Percentiles rank a stretch among this genome's conserved stretches.
These are phyloP conservation scores for Exophiala spinifera DNA, from an alignment of 2,329 filamentous ascomycete species.

Conservation along the genomic window DNA sequence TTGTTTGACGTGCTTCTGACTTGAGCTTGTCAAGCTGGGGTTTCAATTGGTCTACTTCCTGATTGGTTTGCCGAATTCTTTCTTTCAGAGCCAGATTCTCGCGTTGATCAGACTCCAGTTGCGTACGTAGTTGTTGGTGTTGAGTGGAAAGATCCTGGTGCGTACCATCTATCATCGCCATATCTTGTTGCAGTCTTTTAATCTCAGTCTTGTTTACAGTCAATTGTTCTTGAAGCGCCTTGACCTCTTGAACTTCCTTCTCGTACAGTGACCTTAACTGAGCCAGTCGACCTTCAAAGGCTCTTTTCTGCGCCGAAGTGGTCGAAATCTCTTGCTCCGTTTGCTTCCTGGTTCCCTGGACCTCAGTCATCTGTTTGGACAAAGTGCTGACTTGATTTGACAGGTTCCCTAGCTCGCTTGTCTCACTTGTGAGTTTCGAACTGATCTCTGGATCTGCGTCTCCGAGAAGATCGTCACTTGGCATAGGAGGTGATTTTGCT, in stretches of 20 bases:
- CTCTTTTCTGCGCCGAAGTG: conserved; percentile 80
- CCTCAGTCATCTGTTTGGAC: conserved; percentile 89
- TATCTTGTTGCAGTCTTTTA: conserved; percentile 77
- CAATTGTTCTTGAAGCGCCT: conserved; percentile 78
- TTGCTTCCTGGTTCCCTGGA: conserved; percentile 74
- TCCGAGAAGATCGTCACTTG: conserved; percentile 79
- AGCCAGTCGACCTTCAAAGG: conserved; percentile 83
- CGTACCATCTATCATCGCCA: conserved; percentile 75
- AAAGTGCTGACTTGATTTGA: conserved; percentile 92
- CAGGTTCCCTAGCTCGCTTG: conserved; percentile 87
- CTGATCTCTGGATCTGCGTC: conserved; percentile 85
- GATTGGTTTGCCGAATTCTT: conserved; percentile 77
- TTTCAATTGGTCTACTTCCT: conserved; percentile 77
- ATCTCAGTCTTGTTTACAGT: conserved; percentile 73
- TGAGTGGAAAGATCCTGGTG: conserved; percentile 79
- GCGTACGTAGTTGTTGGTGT: conserved; percentile 70
- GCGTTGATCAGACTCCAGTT: conserved; percentile 79
- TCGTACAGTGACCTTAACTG: conserved; percentile 88
- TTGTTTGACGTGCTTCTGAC: conserved; percentile 89
- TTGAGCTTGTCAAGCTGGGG: conserved; percentile 91
- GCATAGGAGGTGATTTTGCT: conserved; percentile 44
- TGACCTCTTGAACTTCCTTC: conserved; percentile 85
- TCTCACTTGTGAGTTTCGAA: conserved; percentile 83
- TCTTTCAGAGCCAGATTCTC: conserved; percentile 86
- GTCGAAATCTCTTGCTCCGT: conserved; percentile 81